phyloP scores from a whole-genome alignment of 2,329 filamentous ascomycete genomes.

The Calonectria montana region DNA sequence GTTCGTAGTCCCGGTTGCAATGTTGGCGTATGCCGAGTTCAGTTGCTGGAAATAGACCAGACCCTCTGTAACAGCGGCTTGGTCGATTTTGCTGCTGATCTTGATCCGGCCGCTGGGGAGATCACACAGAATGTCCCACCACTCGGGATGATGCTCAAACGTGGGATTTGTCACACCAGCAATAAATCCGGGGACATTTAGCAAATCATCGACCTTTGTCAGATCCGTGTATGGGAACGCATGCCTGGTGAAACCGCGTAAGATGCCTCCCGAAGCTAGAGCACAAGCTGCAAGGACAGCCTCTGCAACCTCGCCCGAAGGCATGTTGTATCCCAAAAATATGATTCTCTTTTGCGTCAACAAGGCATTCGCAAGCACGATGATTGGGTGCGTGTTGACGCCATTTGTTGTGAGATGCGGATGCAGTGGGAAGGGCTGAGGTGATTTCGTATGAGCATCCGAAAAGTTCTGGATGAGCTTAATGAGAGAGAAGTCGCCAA shows the following conservation, averaged over 20 bases:
- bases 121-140: constrained; percentile 98
- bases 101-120: constrained; percentile 92
- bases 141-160: constrained; percentile 93
- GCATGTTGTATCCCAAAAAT: constrained; percentile 94
- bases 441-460: constrained; percentile 81
- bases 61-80: constrained; percentile 84
- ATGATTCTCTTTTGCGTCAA: constrained; percentile 97
- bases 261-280: constrained; percentile 89
- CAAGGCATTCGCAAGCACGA: constrained; percentile 93
- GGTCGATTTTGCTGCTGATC: constrained; percentile 89
- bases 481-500: constrained; percentile 96
- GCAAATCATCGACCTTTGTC: constrained; percentile 95
- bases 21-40: constrained; percentile 66
- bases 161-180: constrained; percentile 97
- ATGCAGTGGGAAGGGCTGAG: constrained; percentile 87
- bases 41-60: constrained; percentile 89
- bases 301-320: constrained; percentile 95
- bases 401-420: constrained; percentile 95
- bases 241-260: constrained; percentile 93
- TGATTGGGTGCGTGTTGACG: constrained; percentile 89
- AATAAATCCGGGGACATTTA: constrained; percentile 97
- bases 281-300: constrained; percentile 98
- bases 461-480: constrained; percentile 97
- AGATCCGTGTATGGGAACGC: constrained; percentile 98
- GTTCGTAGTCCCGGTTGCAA: constrained; percentile 56